A percentile compares a stretch with the other conserved stretches of the same genome.
Conservation (phyloP, 192 early-diverging fungal species). For the Backusella psychrophila region DNA sequence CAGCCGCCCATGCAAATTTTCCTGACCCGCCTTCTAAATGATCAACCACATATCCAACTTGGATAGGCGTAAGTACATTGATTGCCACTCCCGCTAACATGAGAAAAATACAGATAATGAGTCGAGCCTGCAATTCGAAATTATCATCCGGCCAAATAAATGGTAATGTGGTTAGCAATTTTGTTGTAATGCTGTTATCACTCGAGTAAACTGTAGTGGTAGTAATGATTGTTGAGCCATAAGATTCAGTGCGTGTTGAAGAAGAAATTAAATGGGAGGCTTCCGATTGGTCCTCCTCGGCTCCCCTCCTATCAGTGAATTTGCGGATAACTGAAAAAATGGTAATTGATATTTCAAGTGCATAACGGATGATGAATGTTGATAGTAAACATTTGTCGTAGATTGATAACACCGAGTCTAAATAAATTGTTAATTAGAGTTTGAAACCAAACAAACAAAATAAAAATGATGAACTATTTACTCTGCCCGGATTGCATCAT, state of each 20-base stretch:
- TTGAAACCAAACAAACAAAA: not conserved
- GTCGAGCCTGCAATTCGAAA: slow-evolving; percentile 55
- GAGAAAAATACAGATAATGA: slow-evolving; percentile 67
- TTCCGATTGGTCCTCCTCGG: slow-evolving; percentile 19
- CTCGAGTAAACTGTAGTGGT: slow-evolving; percentile 26
- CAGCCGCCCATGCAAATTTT: slow-evolving; percentile 40
- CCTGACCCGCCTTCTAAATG: not conserved
- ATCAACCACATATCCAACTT: slow-evolving; percentile 80
- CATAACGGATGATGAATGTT: slow-evolving; percentile 43
- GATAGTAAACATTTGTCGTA: slow-evolving; percentile 36
- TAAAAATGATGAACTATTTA: slow-evolving; percentile 4
- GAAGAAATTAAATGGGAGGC: slow-evolving; percentile 16
- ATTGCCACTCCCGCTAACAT: slow-evolving; percentile 65
- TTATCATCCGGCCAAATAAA: slow-evolving; percentile 78
- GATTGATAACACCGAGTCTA: slow-evolving; percentile 9
- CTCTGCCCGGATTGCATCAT: slow-evolving; percentile 20
- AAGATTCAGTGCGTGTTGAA: not conserved
- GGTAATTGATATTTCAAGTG: slow-evolving; percentile 23
- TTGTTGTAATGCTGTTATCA: slow-evolving; percentile 25
- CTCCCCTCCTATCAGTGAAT: not conserved
- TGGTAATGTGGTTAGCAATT: slow-evolving; percentile 66
- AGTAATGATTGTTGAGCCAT: slow-evolving; percentile 12
- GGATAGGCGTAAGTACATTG: slow-evolving; percentile 81
- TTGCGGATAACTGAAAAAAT: slow-evolving; percentile 33
- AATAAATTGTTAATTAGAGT: not conserved